Evolutionary conservation across 345 rosid species (phyloP).

Genomic region (Citrus mangshanensis): DNA sequence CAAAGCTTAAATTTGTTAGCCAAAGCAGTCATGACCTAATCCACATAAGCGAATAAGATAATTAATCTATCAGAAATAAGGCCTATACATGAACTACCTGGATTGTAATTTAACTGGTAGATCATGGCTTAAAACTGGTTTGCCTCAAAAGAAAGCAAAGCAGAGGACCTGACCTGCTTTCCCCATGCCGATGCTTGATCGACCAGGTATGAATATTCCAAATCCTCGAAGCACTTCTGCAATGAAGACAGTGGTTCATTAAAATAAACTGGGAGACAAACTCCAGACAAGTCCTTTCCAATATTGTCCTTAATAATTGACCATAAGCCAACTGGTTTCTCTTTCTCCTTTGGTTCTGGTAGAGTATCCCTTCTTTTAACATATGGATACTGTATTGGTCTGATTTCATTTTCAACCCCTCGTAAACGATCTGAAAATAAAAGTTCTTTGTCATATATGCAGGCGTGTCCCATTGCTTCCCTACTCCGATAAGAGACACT

Average conservation of each 20-base stretch:
- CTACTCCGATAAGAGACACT: slow-evolving; percentile 88
- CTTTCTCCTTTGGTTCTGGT: slow-evolving; percentile 97
- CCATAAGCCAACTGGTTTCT: slow-evolving; percentile 95
- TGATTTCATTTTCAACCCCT: slow-evolving; percentile 45
- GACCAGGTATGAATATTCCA: slow-evolving; percentile 89
- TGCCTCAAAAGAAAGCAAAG: slow-evolving; percentile 31
- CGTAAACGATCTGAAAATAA: slow-evolving; percentile 53
- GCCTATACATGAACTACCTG: slow-evolving; percentile 18
- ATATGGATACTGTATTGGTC: slow-evolving; percentile 62
- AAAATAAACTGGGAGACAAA: slow-evolving; percentile 97
- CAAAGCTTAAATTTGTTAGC: neutral
- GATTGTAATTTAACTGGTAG: slow-evolving; percentile 22
- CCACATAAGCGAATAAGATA: neutral
- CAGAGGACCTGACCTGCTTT: slow-evolving; percentile 73
- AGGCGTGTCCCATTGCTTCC: slow-evolving; percentile 59
- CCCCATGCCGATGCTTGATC: slow-evolving; percentile 95
- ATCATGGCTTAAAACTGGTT: slow-evolving; percentile 32
- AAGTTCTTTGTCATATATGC: slow-evolving; percentile 54
- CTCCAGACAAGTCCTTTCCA: slow-evolving; percentile 98
- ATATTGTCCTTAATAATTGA: slow-evolving; percentile 97
- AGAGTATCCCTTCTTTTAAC: slow-evolving; percentile 85
- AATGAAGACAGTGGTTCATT: slow-evolving; percentile 96
- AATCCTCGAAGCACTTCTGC: slow-evolving; percentile 99
- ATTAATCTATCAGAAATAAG: slow-evolving; percentile 8
- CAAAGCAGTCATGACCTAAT: neutral